Percentiles rank a stretch among this genome's conserved stretches.
Evolutionary conservation across 2,329 filamentous ascomycete genomes (phyloP).

Genomic region (Atkinsonella texensis): DNA sequence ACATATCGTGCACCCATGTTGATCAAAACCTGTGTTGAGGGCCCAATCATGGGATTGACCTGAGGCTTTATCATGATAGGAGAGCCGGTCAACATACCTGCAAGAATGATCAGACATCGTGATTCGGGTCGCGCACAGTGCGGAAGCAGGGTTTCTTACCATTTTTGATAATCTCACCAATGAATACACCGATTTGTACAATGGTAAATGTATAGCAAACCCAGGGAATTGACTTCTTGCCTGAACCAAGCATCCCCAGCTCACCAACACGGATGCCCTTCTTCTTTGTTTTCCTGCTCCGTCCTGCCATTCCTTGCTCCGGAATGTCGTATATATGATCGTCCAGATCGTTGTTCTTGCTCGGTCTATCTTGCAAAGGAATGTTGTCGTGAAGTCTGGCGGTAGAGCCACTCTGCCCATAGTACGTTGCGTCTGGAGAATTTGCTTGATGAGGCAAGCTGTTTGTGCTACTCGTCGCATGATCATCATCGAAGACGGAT

Average conservation of each 20-base stretch:
- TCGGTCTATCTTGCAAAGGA: conserved; percentile 39
- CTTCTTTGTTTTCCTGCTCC: conserved; percentile 23
- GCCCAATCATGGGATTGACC: conserved; percentile 97
- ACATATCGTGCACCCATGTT: conserved; percentile 93
- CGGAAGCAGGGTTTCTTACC: conserved; percentile 37
- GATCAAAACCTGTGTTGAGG: conserved; percentile 79
- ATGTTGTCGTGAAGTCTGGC: conserved; percentile 39
- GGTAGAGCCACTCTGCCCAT: conserved; percentile 28
- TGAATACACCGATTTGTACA: conserved; percentile 74
- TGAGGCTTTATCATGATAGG: conserved; percentile 67
- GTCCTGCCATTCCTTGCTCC: conserved; percentile 16
- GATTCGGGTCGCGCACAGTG: too few species aligned
- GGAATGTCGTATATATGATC: conserved; percentile 53
- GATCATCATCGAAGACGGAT: conserved; percentile 56
- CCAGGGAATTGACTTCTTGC: conserved; percentile 55
- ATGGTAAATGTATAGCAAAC: conserved; percentile 70
- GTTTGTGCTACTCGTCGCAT: conserved; percentile 39
- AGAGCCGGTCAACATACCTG: conserved; percentile 64
- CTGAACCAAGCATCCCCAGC: conserved; percentile 45
- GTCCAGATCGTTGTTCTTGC: conserved; percentile 31
- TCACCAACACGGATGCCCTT: conserved; percentile 43
- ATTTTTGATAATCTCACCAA: conserved; percentile 76
- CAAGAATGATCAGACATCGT: neutral
- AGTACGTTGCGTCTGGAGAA: conserved; percentile 45
- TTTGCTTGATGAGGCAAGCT: conserved; percentile 24